These are phyloP conservation scores for Cercospora nicotianae DNA, from an alignment of 2,329 filamentous ascomycete genomes.

Conservation along the genomic window DNA sequence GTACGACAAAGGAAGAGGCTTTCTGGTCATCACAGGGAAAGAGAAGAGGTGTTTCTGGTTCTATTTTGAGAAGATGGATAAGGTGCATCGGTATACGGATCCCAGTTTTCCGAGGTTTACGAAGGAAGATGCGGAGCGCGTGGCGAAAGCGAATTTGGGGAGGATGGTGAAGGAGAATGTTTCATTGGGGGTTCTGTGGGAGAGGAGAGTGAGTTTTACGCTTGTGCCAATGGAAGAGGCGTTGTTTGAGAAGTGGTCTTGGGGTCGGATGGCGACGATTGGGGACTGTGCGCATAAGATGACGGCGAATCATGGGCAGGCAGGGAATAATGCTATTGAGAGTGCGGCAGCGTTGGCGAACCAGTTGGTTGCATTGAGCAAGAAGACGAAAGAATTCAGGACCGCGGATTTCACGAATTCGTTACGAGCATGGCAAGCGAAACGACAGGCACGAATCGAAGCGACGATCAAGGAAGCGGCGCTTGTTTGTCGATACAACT, in stretches of 20 bases:
- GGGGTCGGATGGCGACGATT: slow-evolving; percentile 30
- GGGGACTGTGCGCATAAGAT: slow-evolving; percentile 35
- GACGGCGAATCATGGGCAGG: slow-evolving; percentile 29
- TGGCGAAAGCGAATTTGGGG: slow-evolving; percentile 32
- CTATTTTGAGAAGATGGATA: slow-evolving; percentile 36
- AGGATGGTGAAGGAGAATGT: slow-evolving; percentile 29
- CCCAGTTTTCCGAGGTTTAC: slow-evolving; percentile 40
- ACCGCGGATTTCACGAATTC: neutral
- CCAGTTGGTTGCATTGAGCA: slow-evolving; percentile 3
- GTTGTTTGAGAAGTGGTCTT: slow-evolving; percentile 30
- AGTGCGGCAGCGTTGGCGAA: slow-evolving; percentile 32
- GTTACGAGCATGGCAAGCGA: slow-evolving; percentile 26
- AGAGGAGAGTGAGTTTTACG: slow-evolving; percentile 32
- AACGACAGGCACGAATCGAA: slow-evolving; percentile 23
- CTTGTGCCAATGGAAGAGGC: slow-evolving; percentile 35
- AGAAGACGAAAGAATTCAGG: slow-evolving; percentile 6
- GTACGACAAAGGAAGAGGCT: slow-evolving; percentile 30
- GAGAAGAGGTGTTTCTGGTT: slow-evolving; percentile 42
- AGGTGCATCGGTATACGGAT: slow-evolving; percentile 32
- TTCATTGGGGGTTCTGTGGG: slow-evolving; percentile 39
- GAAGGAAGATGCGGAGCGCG: slow-evolving; percentile 36
- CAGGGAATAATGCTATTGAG: slow-evolving; percentile 32
- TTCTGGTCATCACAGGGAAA: slow-evolving; percentile 38
- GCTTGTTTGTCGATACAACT: slow-evolving; percentile 26
- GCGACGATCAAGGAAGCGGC: slow-evolving; percentile 24